A percentile compares a stretch with the other conserved stretches of the same genome.
phyloP scores from a whole-genome alignment of 257 asterid genomes.

The Voacanga thouarsii region DNA sequence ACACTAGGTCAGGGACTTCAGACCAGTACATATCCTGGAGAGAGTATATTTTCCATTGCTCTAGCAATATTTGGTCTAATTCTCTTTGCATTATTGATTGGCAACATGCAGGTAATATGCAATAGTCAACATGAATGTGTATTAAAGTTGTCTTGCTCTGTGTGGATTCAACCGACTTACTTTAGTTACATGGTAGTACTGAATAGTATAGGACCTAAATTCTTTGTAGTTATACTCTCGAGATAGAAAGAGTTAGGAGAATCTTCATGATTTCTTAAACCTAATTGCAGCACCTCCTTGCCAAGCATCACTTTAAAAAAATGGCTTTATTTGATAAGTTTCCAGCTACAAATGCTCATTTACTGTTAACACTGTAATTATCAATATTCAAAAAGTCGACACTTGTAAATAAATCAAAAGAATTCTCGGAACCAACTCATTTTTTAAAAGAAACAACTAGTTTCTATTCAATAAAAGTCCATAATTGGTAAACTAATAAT shows the following conservation, averaged over 20 bases:
- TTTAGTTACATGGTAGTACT: not conserved
- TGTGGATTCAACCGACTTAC: not conserved
- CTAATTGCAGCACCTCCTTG: not conserved
- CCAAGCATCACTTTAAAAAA: not conserved
- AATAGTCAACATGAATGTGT: not conserved
- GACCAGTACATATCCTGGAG: slow-evolving; percentile 95
- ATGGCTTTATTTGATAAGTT: not conserved
- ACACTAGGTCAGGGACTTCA: slow-evolving; percentile 98
- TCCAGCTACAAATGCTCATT: not conserved
- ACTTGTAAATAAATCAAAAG: not conserved
- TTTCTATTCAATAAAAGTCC: not conserved
- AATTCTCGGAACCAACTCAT: not conserved
- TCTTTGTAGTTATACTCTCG: not conserved
- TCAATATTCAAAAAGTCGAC: not conserved
- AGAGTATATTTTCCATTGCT: slow-evolving; percentile 90
- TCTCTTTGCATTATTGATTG: slow-evolving; percentile 93
- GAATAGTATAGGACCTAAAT: not conserved
- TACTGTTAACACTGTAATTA: not conserved
- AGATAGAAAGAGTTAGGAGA: not conserved
- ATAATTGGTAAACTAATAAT: no score
- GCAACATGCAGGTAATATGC: slow-evolving; percentile 91
- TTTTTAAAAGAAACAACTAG: not conserved
- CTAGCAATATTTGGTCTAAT: slow-evolving; percentile 93
- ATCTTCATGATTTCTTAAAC: not conserved
- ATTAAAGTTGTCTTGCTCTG: not conserved